Conservation (phyloP, 148 eudicot species). For the Polygonum aviculare region DNA sequence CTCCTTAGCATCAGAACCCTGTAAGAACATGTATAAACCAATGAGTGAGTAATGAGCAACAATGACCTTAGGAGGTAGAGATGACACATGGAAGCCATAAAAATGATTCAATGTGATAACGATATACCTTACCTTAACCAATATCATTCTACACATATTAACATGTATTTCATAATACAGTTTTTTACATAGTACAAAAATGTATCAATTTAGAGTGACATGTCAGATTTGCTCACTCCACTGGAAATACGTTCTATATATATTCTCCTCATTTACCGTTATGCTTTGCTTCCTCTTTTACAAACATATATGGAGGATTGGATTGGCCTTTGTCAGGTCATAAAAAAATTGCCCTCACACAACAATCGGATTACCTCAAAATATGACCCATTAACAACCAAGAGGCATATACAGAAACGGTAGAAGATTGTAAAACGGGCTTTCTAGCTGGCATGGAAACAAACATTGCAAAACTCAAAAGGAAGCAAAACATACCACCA, state of each 20-base stretch:
- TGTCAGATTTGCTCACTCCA: not conserved
- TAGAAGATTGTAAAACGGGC: not conserved
- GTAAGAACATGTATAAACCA: slow-evolving; percentile 8
- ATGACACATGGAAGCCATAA: not conserved
- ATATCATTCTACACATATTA: not conserved
- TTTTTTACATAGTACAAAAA: not conserved
- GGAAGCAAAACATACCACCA: slow-evolving; percentile 42
- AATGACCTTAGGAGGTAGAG: not conserved
- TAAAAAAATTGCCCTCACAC: not conserved
- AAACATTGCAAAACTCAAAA: not conserved
- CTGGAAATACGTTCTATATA: not conserved
- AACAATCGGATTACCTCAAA: not conserved
- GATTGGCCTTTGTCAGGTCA: not conserved
- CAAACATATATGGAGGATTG: not conserved
- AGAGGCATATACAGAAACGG: not conserved
- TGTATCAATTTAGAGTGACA: not conserved
- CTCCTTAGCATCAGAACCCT: slow-evolving; percentile 82
- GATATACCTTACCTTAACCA: not conserved
- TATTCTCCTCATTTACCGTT: not conserved
- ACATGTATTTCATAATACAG: not conserved
- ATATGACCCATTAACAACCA: not conserved
- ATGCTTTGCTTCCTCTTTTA: not conserved
- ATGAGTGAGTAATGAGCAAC: not conserved
- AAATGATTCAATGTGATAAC: not conserved
- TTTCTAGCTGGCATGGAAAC: not conserved